Conservation (phyloP, 2,329 filamentous ascomycete genomes). For the Aspergillus sp. region DNA sequence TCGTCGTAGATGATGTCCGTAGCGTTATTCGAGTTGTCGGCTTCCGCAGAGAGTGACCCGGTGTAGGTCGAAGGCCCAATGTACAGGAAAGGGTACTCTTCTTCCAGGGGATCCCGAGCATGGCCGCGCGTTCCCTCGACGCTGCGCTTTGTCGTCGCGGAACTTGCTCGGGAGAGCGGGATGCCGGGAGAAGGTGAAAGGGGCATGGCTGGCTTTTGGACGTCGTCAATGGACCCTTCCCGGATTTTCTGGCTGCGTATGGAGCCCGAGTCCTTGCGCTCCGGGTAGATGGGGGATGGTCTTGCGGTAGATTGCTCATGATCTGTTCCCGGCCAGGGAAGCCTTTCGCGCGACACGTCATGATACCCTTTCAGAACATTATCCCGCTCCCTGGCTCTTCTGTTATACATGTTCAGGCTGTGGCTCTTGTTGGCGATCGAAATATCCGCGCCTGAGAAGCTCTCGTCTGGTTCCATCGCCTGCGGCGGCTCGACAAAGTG, state of each 20-base stretch:
- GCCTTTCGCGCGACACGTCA: constrained; percentile 20
- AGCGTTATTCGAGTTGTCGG: constrained; percentile 3
- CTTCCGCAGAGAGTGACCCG: constrained; percentile 22
- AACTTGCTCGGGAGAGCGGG: constrained; percentile 28
- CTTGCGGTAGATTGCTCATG: not conserved
- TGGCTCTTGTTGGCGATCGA: constrained; percentile 17
- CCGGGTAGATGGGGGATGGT: constrained; percentile 14
- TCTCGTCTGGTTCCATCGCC: constrained; percentile 46
- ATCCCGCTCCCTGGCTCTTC: constrained; percentile 48
- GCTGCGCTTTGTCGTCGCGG: constrained; percentile 36
- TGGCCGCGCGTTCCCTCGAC: constrained; percentile 56
- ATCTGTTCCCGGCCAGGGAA: not conserved
- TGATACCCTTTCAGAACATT: constrained; percentile 57
- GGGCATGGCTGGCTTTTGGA: constrained; percentile 16
- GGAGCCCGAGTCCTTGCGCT: constrained; percentile 26
- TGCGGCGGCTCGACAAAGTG: constrained; percentile 59
- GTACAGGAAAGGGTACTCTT: constrained; percentile 68
- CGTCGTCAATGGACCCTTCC: constrained; percentile 17
- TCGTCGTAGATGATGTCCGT: constrained; percentile 7
- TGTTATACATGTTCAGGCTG: constrained; percentile 50
- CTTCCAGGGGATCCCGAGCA: constrained; percentile 63
- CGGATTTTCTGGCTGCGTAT: constrained; percentile 20
- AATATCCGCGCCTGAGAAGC: constrained; percentile 23
- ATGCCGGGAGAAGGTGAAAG: constrained; percentile 29
- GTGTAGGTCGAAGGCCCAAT: constrained; percentile 63